phyloP scores from a whole-genome alignment of 345 rosid species.

The Camelina sativa region DNA sequence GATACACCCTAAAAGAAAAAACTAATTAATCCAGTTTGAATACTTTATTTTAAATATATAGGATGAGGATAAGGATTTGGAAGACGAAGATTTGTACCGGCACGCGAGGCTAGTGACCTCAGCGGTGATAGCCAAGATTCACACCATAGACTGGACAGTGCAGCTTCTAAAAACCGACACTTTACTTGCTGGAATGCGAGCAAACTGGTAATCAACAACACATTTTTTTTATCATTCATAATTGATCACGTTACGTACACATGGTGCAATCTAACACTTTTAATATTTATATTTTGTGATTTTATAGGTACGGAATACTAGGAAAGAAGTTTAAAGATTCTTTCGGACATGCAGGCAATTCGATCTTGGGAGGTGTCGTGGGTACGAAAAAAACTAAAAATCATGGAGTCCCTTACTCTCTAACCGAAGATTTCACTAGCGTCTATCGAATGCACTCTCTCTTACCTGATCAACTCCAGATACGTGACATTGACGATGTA shows the following conservation, averaged over 20 bases:
- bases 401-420: constrained; percentile 66
- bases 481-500: constrained; percentile 44
- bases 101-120: constrained; percentile 62
- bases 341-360: constrained; percentile 58
- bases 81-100: constrained; percentile 59
- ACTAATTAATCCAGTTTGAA: background rate
- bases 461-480: constrained; percentile 50
- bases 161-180: constrained; percentile 67
- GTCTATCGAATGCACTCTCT: constrained; percentile 69
- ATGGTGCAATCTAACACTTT: background rate
- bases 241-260: background rate
- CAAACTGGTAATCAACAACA: constrained; percentile 51
- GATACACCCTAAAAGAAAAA: too few relatives aligned
- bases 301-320: constrained; percentile 55
- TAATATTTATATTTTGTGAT: background rate
- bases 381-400: constrained; percentile 54
- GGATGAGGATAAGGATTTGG: constrained; percentile 47
- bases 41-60: background rate
- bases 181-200: constrained; percentile 60
- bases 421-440: constrained; percentile 67
- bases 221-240: background rate
- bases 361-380: constrained; percentile 53
- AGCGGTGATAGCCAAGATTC: constrained; percentile 70
- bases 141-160: constrained; percentile 74
- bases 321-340: constrained; percentile 68